phyloP scores from a whole-genome alignment of 495 filamentous ascomycete species.

The Amniculicola lignicola region DNA sequence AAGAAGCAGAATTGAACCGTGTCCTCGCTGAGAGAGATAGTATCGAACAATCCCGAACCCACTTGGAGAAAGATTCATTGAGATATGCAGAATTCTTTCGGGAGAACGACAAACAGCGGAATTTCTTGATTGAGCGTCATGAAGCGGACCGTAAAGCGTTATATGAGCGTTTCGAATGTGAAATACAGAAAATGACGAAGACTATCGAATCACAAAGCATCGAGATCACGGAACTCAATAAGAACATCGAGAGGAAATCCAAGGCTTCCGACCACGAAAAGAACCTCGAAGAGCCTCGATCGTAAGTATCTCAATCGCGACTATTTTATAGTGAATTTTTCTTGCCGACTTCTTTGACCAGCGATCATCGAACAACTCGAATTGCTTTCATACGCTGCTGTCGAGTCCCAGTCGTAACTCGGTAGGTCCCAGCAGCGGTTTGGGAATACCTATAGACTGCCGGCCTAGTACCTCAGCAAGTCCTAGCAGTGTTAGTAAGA shows the following conservation, averaged over 20 bases:
- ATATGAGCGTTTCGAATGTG: background rate
- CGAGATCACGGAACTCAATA: background rate
- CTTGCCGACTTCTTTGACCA: background rate
- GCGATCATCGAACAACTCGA: background rate
- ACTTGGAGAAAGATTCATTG: background rate
- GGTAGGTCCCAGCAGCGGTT: too few species aligned
- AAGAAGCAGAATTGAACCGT: background rate
- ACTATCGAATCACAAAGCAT: too few species aligned
- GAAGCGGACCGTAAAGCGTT: background rate
- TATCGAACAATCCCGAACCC: background rate
- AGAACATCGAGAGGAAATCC: background rate
- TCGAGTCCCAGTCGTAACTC: too few species aligned
- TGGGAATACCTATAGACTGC: too few species aligned
- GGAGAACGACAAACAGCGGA: background rate
- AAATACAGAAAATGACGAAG: background rate
- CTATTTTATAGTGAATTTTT: background rate
- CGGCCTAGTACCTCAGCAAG: too few species aligned
- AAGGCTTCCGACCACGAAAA: background rate
- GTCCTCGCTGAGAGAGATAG: background rate
- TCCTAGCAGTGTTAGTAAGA: too few species aligned
- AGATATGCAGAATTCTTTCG: background rate
- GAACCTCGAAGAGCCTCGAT: background rate
- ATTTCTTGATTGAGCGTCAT: background rate
- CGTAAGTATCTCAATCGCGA: slow-evolving; percentile 2
- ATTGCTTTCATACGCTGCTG: too few species aligned